Conservation (phyloP, 441 rosid species). For the Corymbia citriodora region DNA sequence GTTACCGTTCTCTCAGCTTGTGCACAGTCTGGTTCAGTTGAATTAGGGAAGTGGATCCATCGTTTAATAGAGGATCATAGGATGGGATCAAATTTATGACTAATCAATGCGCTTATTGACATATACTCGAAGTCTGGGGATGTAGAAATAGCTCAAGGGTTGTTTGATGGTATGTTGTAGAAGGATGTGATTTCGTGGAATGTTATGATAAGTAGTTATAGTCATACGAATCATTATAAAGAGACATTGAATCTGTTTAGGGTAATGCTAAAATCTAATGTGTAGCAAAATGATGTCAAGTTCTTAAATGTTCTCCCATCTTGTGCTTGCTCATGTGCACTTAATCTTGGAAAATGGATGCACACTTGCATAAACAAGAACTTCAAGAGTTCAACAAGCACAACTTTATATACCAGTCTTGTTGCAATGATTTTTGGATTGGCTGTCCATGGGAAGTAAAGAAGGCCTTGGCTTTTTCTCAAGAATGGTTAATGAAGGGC, state of each 20-base stretch:
- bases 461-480: constrained; percentile 48
- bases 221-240: constrained; percentile 35
- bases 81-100: constrained; percentile 27
- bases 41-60: constrained; percentile 26
- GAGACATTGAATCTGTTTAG: constrained; percentile 55
- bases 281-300: constrained; percentile 60
- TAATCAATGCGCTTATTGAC: constrained; percentile 54
- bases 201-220: constrained; percentile 66
- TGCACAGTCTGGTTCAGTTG: constrained; percentile 35
- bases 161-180: constrained; percentile 33
- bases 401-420: constrained; percentile 52
- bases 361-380: constrained; percentile 64
- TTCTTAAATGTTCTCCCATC: constrained; percentile 65
- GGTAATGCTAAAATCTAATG: constrained; percentile 42
- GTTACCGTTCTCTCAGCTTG: constrained; percentile 45
- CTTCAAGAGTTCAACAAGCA: constrained; percentile 9
- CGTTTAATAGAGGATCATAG: constrained; percentile 27
- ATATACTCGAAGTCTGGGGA: constrained; percentile 67
- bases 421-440: constrained; percentile 75
- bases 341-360: constrained; percentile 74
- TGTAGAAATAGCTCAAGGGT: constrained; percentile 26
- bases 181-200: constrained; percentile 78
- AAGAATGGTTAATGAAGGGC: constrained; percentile 38
- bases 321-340: constrained; percentile 66
- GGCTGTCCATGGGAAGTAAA: constrained; percentile 65